These are phyloP conservation scores for Fusarium luffae DNA, from an alignment of 2,329 filamentous ascomycete species.

Conservation along the genomic window DNA sequence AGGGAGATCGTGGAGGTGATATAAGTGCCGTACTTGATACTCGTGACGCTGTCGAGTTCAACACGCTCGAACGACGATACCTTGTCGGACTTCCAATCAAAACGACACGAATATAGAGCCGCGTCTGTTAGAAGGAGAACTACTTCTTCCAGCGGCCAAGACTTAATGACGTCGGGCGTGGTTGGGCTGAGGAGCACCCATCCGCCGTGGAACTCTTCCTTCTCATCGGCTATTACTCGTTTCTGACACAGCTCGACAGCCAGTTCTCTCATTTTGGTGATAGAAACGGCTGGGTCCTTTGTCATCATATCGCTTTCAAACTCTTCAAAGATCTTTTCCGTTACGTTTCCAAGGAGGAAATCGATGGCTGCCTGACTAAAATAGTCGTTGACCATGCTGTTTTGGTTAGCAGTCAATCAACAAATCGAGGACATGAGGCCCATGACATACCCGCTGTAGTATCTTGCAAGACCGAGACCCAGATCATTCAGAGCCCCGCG, in stretches of 20 bases:
- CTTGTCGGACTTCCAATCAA: constrained; percentile 96
- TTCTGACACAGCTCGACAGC: constrained; percentile 91
- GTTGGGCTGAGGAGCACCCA: constrained; percentile 89
- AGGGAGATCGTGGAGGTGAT: constrained; percentile 88
- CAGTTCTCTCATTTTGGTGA: constrained; percentile 83
- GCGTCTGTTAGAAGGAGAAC: constrained; percentile 87
- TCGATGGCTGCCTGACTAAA: constrained; percentile 96
- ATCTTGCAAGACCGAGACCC: constrained; percentile 83
- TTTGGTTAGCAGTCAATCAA: constrained; percentile 20
- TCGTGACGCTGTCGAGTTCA: constrained; percentile 76
- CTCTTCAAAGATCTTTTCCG: constrained; percentile 86
- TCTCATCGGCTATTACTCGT: constrained; percentile 84
- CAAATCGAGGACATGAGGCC: neutral
- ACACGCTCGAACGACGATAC: constrained; percentile 92
- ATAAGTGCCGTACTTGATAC: constrained; percentile 84
- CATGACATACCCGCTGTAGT: constrained; percentile 70
- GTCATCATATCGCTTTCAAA: constrained; percentile 95
- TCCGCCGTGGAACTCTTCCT: constrained; percentile 86
- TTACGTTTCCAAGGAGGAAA: constrained; percentile 90
- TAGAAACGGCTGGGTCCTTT: constrained; percentile 88
- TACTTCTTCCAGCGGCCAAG: constrained; percentile 85
- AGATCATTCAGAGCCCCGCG: constrained; percentile 92
- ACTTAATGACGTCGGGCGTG: constrained; percentile 73
- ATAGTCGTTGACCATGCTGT: constrained; percentile 96
- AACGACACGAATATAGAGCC: constrained; percentile 88